These are phyloP conservation scores for Mucor indicus DNA, from an alignment of 371 early-diverging fungal species.

Conservation along the genomic window DNA sequence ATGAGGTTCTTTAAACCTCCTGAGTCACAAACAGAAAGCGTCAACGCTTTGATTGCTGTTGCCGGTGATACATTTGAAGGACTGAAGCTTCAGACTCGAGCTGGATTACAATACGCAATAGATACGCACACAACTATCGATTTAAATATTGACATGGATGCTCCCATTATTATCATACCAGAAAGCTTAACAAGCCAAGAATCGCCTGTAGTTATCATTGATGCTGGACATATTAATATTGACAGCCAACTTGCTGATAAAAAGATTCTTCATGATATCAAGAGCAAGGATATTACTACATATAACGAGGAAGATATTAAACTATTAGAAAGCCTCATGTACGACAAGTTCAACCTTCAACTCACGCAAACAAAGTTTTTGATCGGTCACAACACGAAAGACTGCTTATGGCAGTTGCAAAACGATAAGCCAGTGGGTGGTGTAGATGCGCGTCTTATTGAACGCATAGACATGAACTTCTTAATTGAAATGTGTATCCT, in stretches of 20 bases:
- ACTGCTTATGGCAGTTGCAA: conserved; percentile 67
- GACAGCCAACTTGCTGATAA: conserved; percentile 69
- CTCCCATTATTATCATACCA: conserved; percentile 85
- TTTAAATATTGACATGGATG: conserved; percentile 78
- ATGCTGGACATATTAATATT: conserved; percentile 79
- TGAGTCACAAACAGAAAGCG: conserved; percentile 54
- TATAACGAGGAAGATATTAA: conserved; percentile 52
- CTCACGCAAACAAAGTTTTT: conserved; percentile 67
- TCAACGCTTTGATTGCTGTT: conserved; percentile 55
- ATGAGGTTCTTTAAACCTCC: conserved; percentile 74
- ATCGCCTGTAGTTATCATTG: conserved; percentile 66
- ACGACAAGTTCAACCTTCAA: conserved; percentile 75
- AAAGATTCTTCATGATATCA: conserved; percentile 54
- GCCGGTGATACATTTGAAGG: conserved; percentile 77
- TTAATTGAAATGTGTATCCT: conserved; percentile 72
- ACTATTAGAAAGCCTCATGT: conserved; percentile 67
- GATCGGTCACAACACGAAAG: conserved; percentile 56
- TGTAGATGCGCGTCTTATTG: conserved; percentile 59
- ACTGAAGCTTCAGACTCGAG: conserved; percentile 72
- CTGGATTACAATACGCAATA: conserved; percentile 75
- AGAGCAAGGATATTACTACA: conserved; percentile 48
- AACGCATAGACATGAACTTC: conserved; percentile 71
- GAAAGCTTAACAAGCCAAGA: conserved; percentile 46
- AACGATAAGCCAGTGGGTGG: conserved; percentile 9
- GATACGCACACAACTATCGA: conserved; percentile 77